Evolutionary conservation across 1,139 yeast species (phyloP).

Genomic region (Taphrina confusa): DNA sequence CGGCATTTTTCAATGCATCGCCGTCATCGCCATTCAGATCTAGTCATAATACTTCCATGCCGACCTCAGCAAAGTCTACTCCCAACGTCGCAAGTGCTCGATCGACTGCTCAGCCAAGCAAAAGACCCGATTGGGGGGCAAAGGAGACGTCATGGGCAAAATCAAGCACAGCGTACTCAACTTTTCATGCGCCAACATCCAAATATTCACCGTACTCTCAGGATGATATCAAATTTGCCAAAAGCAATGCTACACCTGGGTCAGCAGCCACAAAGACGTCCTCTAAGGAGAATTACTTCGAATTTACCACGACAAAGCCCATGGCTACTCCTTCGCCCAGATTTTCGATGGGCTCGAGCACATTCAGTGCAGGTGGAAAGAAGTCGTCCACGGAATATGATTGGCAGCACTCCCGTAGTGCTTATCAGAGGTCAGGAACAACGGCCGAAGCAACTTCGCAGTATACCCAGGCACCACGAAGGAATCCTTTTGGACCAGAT

Average conservation of each 20-base stretch:
- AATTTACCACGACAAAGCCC: not conserved
- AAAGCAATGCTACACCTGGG: not conserved
- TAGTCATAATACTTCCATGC: not conserved
- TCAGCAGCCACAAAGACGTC: too few relatives aligned
- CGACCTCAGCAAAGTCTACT: not conserved
- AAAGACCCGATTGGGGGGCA: not conserved
- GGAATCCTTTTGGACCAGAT: not conserved
- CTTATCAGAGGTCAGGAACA: conserved; percentile 13
- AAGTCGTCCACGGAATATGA: conserved; percentile 11
- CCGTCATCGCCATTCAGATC: conserved; percentile 1
- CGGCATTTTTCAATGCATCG: not conserved
- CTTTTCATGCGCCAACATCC: conserved; percentile 13
- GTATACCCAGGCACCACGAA: not conserved
- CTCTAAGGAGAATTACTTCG: not conserved
- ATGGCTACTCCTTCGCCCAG: not conserved
- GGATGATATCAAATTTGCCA: not conserved
- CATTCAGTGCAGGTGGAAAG: conserved; percentile 1
- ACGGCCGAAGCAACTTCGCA: not conserved
- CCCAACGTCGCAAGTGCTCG: not conserved
- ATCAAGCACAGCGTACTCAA: conserved; percentile 14
- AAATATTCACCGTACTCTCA: conserved; percentile 1
- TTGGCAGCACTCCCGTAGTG: conserved; percentile 26
- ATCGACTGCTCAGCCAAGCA: not conserved
- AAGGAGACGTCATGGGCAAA: conserved; percentile 3
- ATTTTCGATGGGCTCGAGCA: not conserved